A percentile compares a stretch with the other conserved stretches of the same genome.
phyloP scores from a whole-genome alignment of 139 green algal species.

The Coccomyxa sp. region DNA sequence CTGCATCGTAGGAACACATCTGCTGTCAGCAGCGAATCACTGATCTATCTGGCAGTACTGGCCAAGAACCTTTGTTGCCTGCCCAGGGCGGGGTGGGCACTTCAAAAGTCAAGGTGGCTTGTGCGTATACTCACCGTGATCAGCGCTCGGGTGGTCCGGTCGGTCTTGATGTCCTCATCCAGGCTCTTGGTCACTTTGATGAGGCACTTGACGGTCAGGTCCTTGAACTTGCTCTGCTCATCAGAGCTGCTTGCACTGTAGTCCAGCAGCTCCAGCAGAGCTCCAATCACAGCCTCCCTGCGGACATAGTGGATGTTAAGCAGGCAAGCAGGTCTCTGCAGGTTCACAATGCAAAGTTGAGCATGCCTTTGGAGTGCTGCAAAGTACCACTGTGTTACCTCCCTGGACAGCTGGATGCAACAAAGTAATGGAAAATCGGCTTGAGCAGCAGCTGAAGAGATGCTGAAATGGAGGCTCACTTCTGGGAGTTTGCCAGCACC shows the following conservation, averaged over 20 bases:
- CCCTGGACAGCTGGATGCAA: background rate
- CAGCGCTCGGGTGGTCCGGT: too few species aligned
- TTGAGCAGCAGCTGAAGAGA: background rate
- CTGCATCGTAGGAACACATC: slow-evolving; percentile 25
- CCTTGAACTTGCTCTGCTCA: slow-evolving; percentile 55
- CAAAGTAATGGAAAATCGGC: background rate
- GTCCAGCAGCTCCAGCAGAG: slow-evolving; percentile 73
- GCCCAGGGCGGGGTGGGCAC: background rate
- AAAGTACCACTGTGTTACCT: background rate
- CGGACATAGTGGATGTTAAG: background rate
- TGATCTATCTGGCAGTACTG: background rate
- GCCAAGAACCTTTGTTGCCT: background rate
- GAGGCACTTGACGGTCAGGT: slow-evolving; percentile 95
- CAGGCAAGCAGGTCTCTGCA: too few species aligned
- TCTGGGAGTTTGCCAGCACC: slow-evolving; percentile 80
- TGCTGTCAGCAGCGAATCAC: background rate
- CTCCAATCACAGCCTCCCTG: slow-evolving; percentile 68
- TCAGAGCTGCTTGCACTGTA: slow-evolving; percentile 2
- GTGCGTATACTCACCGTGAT: slow-evolving; percentile 42
- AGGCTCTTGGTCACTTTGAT: slow-evolving; percentile 93
- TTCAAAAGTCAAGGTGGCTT: too few species aligned
- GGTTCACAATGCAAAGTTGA: background rate
- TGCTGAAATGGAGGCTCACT: too few species aligned
- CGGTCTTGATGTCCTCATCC: too few species aligned
- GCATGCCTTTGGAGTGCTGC: background rate